Evolutionary conservation across 2,329 filamentous ascomycete species (phyloP), one percentile per base, ranked within the genome.

Genomic region (Neofusicoccum kwambonambiense): DNA sequence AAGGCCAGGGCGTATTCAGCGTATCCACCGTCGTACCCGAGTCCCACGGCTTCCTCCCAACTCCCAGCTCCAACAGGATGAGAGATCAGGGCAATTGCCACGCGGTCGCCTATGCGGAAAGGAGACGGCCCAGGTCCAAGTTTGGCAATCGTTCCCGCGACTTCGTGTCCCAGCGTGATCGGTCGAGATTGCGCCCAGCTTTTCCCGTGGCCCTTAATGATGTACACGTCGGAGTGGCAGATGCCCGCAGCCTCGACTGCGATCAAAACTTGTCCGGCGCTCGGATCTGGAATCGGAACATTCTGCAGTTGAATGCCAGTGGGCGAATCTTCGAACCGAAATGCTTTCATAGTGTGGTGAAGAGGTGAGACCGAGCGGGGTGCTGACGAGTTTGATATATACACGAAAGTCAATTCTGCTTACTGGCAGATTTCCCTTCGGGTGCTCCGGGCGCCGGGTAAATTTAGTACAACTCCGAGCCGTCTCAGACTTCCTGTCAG

Each of bases 161-260:
- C 42, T 41, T 67, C 65, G 37, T 67, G 65, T 12, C 65, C 65
- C 13, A 67, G 39, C 2, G 62, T 67, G 12, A 62, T 42, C 2
- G 65, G 62, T 15, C 17, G 17, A 6, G 42, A 35, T 3, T 12
- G 12, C 19, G 31, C 4, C 47, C 47, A 50, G 4, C 11, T 5
- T 4, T 41, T 17, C 0, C 64, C 64, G 4, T 15, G 27, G 3
- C 64, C 64, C 1, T 52, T 17, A 4, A 62, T 17, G n/a, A 62
- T 45, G 37, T 62, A 31, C 3, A 6, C 7, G 52, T 65, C 64
- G 4, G 64, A 65, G 17, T 65, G 64, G 27, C 64, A 65, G 4
- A 65, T 13, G 17, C 64, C 64, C 9, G 56, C 54, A 12, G 64
- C 64, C 12, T 62, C 27, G 12, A 65, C 47, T 34, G 9, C n/a